Evolutionary conservation across 2,329 filamentous ascomycete genomes (phyloP), one percentile per base, ranked within the genome.

Genomic region (Talaromyces pinophilus): DNA sequence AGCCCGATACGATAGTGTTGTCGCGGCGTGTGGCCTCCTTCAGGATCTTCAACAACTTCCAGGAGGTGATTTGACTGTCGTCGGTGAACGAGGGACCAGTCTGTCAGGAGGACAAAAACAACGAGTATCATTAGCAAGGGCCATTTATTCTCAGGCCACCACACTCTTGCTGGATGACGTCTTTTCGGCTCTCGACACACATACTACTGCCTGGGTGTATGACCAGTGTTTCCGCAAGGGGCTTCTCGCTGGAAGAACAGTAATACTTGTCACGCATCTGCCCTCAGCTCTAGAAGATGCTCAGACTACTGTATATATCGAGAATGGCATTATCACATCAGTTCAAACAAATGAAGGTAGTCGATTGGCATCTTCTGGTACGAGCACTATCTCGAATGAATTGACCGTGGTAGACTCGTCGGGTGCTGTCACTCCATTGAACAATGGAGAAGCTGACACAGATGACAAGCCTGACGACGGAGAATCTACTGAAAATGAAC

Each of bases 41-140:
- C 82, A 83, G 0, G 87, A 90, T 70, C 79, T 90, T 3, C 78
- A 81, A 5, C 82, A 79, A n/a, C 84, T 90, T 66, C 81, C 83
- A 22, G 80, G 82, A 10, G 86, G 86, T 19, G 87, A 90, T 68
- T 76, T 84, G 54, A 97, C 93, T 0, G 73, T 85, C 1, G 84
- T 97, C 5, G 92, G 92, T 0, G 77, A 83, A 0, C 87, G 87
- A n/a, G 91, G 90, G 0, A 86, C 85, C 35, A 84, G 86, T 4
- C 80, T 97, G 44, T 96, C 92, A 69, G 93, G 93, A 10, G 94
- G 94, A 0, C 92, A 98, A 77, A 89, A 85, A 67, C 93, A 97
- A 76, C 85, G 92, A 64, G 82, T 97, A 57, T 91, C 91, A 0
- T 82, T 98, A 30, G 93, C 93, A 1, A 85, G 93, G 69, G 92